Conservation (phyloP, 352 stramenopile genomes). For the Halophytophthora batemanensis region DNA sequence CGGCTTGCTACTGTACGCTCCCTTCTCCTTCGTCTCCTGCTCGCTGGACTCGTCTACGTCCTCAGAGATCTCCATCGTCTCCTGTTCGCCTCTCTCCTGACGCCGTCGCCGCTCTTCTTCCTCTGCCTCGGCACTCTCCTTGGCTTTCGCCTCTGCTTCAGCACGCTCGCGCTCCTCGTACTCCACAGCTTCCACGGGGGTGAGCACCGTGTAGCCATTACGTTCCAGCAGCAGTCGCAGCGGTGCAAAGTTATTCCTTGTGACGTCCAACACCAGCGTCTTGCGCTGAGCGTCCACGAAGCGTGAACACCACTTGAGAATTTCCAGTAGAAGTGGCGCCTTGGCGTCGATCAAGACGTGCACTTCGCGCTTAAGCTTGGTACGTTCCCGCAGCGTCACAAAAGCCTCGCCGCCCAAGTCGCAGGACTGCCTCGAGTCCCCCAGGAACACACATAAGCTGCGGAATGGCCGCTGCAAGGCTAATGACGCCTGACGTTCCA, state of each 20-base stretch:
- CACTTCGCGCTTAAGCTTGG: slow-evolving; percentile 54
- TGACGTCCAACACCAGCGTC: slow-evolving; percentile 58
- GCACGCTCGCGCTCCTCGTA: slow-evolving; percentile 22
- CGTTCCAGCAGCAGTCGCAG: slow-evolving; percentile 39
- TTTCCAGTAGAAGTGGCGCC: slow-evolving; percentile 44
- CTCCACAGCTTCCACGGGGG: slow-evolving; percentile 35
- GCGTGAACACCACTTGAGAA: slow-evolving; percentile 53
- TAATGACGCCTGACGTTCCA: slow-evolving; percentile 43
- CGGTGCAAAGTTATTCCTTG: slow-evolving; percentile 43
- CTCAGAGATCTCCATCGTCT: slow-evolving; percentile 6
- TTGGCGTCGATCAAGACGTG: slow-evolving; percentile 72
- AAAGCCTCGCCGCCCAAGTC: slow-evolving; percentile 47
- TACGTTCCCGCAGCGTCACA: slow-evolving; percentile 47
- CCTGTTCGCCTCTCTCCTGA: slow-evolving; percentile 20
- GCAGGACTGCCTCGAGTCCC: slow-evolving; percentile 48
- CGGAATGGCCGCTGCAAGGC: slow-evolving; percentile 49
- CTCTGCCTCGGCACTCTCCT: slow-evolving; percentile 22
- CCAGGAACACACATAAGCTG: slow-evolving; percentile 53
- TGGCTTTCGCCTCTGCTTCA: slow-evolving; percentile 18
- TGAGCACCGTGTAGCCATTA: slow-evolving; percentile 48
- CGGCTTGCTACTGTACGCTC: slow-evolving; percentile 26
- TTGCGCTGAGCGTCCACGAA: slow-evolving; percentile 47
- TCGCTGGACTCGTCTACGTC: slow-evolving; percentile 11
- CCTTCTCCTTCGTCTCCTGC: slow-evolving; percentile 3
- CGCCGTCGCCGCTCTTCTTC: slow-evolving; percentile 13